Evolutionary conservation across 1,139 yeast genomes (phyloP).

Genomic region (Hansenula lynferdii): DNA sequence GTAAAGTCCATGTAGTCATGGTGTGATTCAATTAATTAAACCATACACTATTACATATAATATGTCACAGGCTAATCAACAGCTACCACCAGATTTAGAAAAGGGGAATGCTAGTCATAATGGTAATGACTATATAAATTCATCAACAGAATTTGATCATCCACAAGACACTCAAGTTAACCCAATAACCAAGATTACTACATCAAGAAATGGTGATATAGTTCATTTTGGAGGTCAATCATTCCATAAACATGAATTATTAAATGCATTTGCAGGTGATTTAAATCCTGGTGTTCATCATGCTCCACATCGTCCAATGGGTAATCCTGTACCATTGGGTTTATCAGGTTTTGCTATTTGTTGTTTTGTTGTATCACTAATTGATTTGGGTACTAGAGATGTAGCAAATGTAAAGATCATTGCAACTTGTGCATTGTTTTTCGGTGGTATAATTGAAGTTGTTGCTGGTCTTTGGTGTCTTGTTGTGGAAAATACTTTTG

Average conservation of each 20-base stretch:
- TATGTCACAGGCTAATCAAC: too few species aligned
- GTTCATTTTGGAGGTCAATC: conserved; percentile 52
- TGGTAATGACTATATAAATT: background rate
- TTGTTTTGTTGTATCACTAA: conserved; percentile 37
- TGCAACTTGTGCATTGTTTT: conserved; percentile 46
- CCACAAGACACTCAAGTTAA: background rate
- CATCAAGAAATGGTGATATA: conserved; percentile 25
- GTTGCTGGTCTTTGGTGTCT: conserved; percentile 66
- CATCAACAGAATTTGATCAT: background rate
- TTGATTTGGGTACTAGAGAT: conserved; percentile 49
- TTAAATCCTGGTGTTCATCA: conserved; percentile 45
- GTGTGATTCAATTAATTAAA: too few species aligned
- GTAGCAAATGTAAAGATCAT: conserved; percentile 42
- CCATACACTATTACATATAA: too few species aligned
- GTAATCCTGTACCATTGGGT: conserved; percentile 62
- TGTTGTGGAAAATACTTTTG: conserved; percentile 60
- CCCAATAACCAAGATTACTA: conserved; percentile 7
- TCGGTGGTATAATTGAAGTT: conserved; percentile 62
- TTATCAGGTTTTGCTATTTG: conserved; percentile 52
- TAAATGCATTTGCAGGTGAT: conserved; percentile 52
- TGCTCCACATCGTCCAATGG: conserved; percentile 27
- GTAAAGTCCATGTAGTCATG: too few species aligned
- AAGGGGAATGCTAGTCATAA: background rate
- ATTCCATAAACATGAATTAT: conserved; percentile 47
- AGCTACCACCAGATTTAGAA: background rate